Percentiles rank a stretch among this genome's conserved stretches.
Conservation (phyloP, 2,329 filamentous ascomycete species). For the Catunica adiposa region DNA sequence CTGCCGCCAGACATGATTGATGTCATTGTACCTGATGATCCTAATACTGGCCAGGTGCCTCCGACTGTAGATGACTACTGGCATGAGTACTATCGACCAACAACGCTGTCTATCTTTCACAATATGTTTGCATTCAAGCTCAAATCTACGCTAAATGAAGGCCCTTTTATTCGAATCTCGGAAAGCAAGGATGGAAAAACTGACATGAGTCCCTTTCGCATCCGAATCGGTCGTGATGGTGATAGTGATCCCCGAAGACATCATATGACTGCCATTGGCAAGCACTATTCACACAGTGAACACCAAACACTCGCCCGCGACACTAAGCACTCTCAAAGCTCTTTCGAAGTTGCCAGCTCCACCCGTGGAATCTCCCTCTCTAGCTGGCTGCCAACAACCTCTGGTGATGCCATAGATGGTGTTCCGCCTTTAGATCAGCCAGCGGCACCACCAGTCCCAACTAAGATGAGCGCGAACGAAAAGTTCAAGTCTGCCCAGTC, state of each 20-base stretch:
- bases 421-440: background rate
- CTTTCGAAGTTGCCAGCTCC: constrained; percentile 24
- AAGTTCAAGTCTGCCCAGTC: constrained; percentile 73
- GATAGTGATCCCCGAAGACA: constrained; percentile 29
- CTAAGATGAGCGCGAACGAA: constrained; percentile 26
- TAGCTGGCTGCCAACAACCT: constrained; percentile 32
- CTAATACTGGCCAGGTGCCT: background rate
- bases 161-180: constrained; percentile 31
- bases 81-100: constrained; percentile 88
- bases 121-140: constrained; percentile 90
- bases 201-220: constrained; percentile 75
- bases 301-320: constrained; percentile 47
- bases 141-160: constrained; percentile 74
- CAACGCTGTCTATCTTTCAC: constrained; percentile 70
- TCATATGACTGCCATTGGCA: background rate
- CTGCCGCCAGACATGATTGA: constrained; percentile 28
- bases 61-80: constrained; percentile 79
- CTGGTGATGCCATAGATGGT: constrained; percentile 14
- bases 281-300: constrained; percentile 35
- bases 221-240: constrained; percentile 48
- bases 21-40: background rate
- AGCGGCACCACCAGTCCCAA: background rate
- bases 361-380: constrained; percentile 37
- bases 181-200: constrained; percentile 60
- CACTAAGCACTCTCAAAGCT: constrained; percentile 24